Evolutionary conservation across 352 stramenopile species (phyloP).

Genomic region (Blastocystis hominis): DNA sequence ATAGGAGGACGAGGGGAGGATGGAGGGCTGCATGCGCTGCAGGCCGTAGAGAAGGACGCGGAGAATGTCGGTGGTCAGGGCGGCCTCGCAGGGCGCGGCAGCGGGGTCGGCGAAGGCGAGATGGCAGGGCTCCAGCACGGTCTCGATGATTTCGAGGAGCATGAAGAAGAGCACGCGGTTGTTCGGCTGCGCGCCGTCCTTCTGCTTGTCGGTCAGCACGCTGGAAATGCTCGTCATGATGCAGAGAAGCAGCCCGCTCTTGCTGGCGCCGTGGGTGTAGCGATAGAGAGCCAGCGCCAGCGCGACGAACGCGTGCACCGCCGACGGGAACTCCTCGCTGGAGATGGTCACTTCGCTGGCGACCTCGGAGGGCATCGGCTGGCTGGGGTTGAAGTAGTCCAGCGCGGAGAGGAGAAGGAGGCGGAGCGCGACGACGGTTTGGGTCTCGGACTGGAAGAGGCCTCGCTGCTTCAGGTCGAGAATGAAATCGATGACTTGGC

Average conservation of each 20-base stretch:
- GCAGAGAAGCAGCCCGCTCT: background rate
- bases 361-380: background rate
- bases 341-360: background rate
- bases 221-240: background rate
- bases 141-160: background rate
- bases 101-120: background rate
- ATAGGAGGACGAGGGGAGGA: background rate
- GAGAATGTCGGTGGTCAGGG: background rate
- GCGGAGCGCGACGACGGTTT: background rate
- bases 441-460: slow-evolving; percentile 6
- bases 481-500: background rate
- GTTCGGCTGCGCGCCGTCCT: background rate
- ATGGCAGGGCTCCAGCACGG: background rate
- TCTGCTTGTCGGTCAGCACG: slow-evolving; percentile 23
- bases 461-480: background rate
- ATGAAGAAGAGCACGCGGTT: background rate
- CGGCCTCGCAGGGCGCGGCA: background rate
- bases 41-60: slow-evolving; percentile 31
- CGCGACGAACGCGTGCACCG: background rate
- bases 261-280: background rate
- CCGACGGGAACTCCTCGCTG: background rate
- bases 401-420: slow-evolving; percentile 3
- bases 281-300: background rate
- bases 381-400: background rate
- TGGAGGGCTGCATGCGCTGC: background rate